A percentile compares a stretch with the other conserved stretches of the same genome.
Evolutionary conservation across 1,284 basidiomycete species (phyloP).

Genomic region (Ceratobasidium sp.): DNA sequence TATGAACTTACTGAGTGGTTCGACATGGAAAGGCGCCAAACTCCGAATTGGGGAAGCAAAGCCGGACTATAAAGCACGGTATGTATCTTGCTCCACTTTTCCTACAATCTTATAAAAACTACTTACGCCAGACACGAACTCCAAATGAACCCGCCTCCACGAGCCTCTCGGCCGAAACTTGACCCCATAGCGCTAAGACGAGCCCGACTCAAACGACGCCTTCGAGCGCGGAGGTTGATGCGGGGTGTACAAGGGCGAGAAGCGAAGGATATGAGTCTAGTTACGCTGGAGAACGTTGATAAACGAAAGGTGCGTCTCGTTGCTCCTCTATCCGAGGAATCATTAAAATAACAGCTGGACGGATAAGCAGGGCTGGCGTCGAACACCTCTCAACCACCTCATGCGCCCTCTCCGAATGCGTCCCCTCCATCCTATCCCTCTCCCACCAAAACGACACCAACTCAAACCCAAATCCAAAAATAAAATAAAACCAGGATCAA

Average conservation of each 20-base stretch:
- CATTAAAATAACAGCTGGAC: not conserved
- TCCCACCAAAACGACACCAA: conserved; percentile 55
- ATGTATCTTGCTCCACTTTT: conserved; percentile 42
- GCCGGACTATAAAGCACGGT: conserved; percentile 77
- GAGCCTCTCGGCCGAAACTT: conserved; percentile 16
- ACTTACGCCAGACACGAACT: conserved; percentile 22
- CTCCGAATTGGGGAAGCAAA: conserved; percentile 84
- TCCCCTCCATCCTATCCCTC: conserved; percentile 69
- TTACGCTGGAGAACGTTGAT: conserved; percentile 68
- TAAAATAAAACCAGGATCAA: conserved; percentile 47
- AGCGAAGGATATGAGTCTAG: conserved; percentile 72
- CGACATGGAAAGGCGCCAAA: conserved; percentile 86
- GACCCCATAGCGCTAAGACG: conserved; percentile 18
- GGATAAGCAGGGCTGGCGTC: conserved; percentile 67
- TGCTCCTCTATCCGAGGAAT: not conserved
- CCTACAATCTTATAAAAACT: conserved; percentile 7
- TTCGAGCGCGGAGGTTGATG: conserved; percentile 14
- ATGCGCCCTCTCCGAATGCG: conserved; percentile 76
- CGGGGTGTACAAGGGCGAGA: conserved; percentile 56
- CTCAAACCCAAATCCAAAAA: conserved; percentile 36
- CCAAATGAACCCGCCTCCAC: conserved; percentile 27
- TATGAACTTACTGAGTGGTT: conserved; percentile 79
- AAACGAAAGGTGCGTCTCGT: conserved; percentile 59
- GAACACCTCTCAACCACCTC: conserved; percentile 74
- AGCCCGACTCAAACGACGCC: conserved; percentile 32